phyloP scores from a whole-genome alignment of 768 basidiomycete species.

The Kondoa subrosea region DNA sequence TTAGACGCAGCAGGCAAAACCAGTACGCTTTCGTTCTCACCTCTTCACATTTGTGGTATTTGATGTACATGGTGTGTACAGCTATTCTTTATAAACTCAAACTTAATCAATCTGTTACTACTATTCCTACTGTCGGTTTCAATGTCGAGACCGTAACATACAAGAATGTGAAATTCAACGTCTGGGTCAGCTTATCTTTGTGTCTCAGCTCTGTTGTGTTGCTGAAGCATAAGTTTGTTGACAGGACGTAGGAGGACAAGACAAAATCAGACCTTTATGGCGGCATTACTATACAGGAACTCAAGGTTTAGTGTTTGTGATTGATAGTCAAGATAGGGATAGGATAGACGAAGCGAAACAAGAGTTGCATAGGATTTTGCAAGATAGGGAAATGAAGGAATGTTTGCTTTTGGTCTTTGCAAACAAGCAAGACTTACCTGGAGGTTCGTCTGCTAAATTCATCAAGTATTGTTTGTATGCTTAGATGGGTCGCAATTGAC shows the following conservation, averaged over 20 bases:
- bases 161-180: slow-evolving; percentile 59
- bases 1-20: slow-evolving; percentile 97
- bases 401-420: slow-evolving; percentile 94
- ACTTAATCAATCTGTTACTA: slow-evolving; percentile 94
- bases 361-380: slow-evolving; percentile 86
- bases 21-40: slow-evolving; percentile 43
- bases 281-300: slow-evolving; percentile 98
- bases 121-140: slow-evolving; percentile 96
- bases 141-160: slow-evolving; percentile 99
- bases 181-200: slow-evolving; percentile 31
- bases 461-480: background rate
- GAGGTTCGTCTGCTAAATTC: slow-evolving; percentile 45
- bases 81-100: slow-evolving; percentile 98
- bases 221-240: background rate
- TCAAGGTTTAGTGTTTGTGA: slow-evolving; percentile 93
- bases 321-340: slow-evolving; percentile 88
- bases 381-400: slow-evolving; percentile 95
- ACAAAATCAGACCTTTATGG: slow-evolving; percentile 97
- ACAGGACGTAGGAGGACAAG: slow-evolving; percentile 75
- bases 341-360: slow-evolving; percentile 91
- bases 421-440: slow-evolving; percentile 95
- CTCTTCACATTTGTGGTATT: background rate
- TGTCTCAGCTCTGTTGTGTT: background rate
- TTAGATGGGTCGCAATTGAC: slow-evolving; percentile 30
- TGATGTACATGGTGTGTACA: slow-evolving; percentile 31